phyloP scores from a whole-genome alignment of 2,329 filamentous ascomycete species.

The Diaporthe citri region DNA sequence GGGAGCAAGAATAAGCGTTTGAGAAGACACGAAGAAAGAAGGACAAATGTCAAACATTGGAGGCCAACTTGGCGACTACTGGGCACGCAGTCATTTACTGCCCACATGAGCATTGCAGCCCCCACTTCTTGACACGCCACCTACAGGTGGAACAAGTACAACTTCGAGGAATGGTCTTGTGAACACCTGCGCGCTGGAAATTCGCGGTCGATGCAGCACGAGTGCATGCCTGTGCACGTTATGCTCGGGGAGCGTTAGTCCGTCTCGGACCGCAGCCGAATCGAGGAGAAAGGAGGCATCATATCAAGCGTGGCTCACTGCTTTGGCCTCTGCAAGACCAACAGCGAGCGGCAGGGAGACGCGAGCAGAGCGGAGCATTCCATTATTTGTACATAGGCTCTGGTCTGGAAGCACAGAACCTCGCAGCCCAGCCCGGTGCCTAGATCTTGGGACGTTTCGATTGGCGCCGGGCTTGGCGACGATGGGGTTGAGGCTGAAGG shows the following conservation, averaged over 20 bases:
- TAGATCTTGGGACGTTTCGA: slow-evolving; percentile 15
- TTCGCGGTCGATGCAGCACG: neutral
- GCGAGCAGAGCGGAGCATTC: neutral
- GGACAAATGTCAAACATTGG: no score
- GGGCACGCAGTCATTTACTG: neutral
- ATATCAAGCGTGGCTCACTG: neutral
- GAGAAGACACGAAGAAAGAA: neutral
- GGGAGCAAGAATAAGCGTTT: no score
- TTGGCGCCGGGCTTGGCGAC: slow-evolving; percentile 4
- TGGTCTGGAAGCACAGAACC: neutral
- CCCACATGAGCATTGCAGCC: neutral
- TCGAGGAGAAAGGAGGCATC: neutral
- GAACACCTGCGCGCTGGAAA: neutral
- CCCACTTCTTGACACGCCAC: neutral
- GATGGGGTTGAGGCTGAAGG: slow-evolving; percentile 8
- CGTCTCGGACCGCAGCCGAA: neutral
- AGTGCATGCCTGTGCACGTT: neutral
- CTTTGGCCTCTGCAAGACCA: neutral
- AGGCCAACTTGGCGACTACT: no score
- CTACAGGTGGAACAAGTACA: neutral
- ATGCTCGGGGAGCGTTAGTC: no score
- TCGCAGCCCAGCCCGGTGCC: neutral
- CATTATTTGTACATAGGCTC: neutral
- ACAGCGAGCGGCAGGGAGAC: neutral
- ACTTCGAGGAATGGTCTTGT: neutral